These are phyloP conservation scores for Fusarium albidum DNA, from an alignment of 2,329 filamentous ascomycete species.

Conservation along the genomic window DNA sequence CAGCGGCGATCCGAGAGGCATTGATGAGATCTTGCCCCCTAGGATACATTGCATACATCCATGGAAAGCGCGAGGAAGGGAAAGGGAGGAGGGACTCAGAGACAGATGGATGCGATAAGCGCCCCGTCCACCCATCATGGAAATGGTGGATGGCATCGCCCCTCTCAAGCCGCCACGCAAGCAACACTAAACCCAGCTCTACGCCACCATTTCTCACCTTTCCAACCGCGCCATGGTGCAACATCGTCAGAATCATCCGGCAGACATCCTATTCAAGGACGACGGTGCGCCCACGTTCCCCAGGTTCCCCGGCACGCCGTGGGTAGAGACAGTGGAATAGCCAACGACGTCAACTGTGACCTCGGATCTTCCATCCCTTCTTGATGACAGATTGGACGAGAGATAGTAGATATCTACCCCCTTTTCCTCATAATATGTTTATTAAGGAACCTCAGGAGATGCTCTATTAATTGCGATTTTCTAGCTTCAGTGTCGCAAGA, in stretches of 20 bases:
- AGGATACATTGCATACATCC: neutral
- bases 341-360: too few species aligned
- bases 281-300: constrained; percentile 12
- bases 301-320: neutral
- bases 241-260: constrained; percentile 20
- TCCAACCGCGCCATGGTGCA: constrained; percentile 19
- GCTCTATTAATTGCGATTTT: too few species aligned
- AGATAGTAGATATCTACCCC: too few species aligned
- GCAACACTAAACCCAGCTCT: constrained; percentile 39
- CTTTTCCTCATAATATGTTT: too few species aligned
- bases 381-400: too few species aligned
- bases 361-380: too few species aligned
- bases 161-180: constrained; percentile 42
- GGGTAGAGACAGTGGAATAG: too few species aligned
- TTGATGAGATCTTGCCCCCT: too few species aligned
- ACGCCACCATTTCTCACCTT: constrained; percentile 39
- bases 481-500: neutral
- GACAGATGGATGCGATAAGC: constrained; percentile 3
- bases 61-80: neutral
- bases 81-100: constrained; percentile 5
- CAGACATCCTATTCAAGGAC: constrained; percentile 4
- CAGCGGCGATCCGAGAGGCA: neutral
- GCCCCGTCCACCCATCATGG: constrained; percentile 26
- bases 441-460: too few species aligned
- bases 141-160: constrained; percentile 36